These are phyloP conservation scores for Corinectria fuckeliana DNA, from an alignment of 2,329 filamentous ascomycete species.

Conservation along the genomic window DNA sequence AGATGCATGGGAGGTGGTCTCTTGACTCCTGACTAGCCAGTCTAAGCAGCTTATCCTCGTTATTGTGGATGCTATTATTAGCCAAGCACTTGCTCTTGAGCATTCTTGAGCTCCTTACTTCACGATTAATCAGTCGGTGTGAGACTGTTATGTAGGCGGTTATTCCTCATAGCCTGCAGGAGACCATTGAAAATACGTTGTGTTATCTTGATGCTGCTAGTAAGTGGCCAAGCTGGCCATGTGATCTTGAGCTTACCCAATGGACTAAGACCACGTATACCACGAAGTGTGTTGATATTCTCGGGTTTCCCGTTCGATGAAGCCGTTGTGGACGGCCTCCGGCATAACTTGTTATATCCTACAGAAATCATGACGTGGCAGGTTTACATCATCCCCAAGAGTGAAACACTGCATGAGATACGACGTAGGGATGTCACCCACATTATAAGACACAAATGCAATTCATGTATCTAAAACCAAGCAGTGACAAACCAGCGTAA, in stretches of 20 bases:
- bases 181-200: background rate
- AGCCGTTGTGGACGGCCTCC: background rate
- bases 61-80: background rate
- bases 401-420: background rate
- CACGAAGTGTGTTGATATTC: background rate
- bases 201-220: background rate
- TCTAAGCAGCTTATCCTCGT: background rate
- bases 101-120: background rate
- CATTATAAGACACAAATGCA: background rate
- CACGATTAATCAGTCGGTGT: background rate
- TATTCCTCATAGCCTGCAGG: background rate
- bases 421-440: background rate
- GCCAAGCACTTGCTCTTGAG: slow-evolving; percentile 16
- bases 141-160: background rate
- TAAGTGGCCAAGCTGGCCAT: background rate
- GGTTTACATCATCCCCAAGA: background rate
- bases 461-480: no score
- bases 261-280: background rate
- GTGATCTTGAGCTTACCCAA: background rate
- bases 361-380: background rate
- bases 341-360: background rate
- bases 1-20: background rate
- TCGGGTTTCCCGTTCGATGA: background rate
- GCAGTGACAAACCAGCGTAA: background rate
- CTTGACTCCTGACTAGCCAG: background rate